phyloP scores from a whole-genome alignment of 495 filamentous ascomycete species.

The Neurospora discreta region DNA sequence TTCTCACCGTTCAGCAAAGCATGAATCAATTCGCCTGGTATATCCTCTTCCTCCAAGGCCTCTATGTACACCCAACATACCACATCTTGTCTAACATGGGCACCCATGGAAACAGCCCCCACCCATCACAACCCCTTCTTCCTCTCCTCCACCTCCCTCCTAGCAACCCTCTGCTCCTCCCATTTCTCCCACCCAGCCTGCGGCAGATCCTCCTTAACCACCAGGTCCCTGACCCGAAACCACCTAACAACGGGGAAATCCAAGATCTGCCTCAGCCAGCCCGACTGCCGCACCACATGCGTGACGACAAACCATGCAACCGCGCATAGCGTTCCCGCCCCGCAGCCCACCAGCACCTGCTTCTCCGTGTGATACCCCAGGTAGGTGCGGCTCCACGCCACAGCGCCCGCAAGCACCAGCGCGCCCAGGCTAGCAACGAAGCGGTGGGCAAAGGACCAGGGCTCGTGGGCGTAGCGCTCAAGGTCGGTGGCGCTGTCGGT shows the following conservation, averaged over 20 bases:
- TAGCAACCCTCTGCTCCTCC: slow-evolving; percentile 35
- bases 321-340: slow-evolving; percentile 61
- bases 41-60: background rate
- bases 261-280: slow-evolving; percentile 56
- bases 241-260: slow-evolving; percentile 54
- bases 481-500: slow-evolving; percentile 7
- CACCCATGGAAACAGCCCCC: background rate
- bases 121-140: background rate
- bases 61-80: background rate
- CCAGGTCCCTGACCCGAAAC: slow-evolving; percentile 67
- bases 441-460: slow-evolving; percentile 48
- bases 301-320: slow-evolving; percentile 71
- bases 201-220: slow-evolving; percentile 79
- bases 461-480: slow-evolving; percentile 30
- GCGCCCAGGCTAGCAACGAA: slow-evolving; percentile 44
- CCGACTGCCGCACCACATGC: slow-evolving; percentile 45
- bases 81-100: background rate
- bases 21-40: background rate
- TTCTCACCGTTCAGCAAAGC: background rate
- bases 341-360: slow-evolving; percentile 74
- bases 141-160: background rate
- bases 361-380: slow-evolving; percentile 83
- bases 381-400: slow-evolving; percentile 76
- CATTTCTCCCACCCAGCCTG: slow-evolving; percentile 92
- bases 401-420: slow-evolving; percentile 49